Conservation (phyloP, 2,329 filamentous ascomycete genomes). For the Helicocarpus griseus region DNA sequence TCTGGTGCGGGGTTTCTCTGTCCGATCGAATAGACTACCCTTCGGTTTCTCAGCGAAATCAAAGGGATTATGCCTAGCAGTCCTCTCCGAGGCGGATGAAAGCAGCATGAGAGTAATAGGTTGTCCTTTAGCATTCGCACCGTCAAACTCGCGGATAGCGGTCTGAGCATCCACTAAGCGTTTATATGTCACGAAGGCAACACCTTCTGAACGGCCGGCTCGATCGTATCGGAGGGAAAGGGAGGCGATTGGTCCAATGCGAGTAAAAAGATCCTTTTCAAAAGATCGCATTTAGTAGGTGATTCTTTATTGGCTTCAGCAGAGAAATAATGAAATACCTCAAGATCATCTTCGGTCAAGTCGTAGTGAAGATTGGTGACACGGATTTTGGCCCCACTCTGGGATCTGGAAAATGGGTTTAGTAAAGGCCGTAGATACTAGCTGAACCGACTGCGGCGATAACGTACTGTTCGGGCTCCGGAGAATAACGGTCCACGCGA, state of each 20-base stretch:
- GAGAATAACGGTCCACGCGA: constrained; percentile 25
- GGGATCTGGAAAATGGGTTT: constrained; percentile 2
- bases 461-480: constrained; percentile 26
- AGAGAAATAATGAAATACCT: constrained; percentile 43
- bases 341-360: constrained; percentile 71
- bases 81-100: constrained; percentile 33
- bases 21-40: constrained; percentile 58
- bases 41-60: constrained; percentile 41
- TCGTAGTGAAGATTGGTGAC: constrained; percentile 93
- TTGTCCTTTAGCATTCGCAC: constrained; percentile 82
- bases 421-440: background rate
- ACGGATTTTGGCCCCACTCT: constrained; percentile 58
- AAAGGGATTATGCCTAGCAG: constrained; percentile 35
- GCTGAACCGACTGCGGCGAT: background rate
- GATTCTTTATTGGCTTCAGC: constrained; percentile 14
- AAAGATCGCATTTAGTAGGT: constrained; percentile 2
- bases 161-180: constrained; percentile 58
- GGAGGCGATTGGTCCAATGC: constrained; percentile 62
- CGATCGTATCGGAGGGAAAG: constrained; percentile 74
- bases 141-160: constrained; percentile 73
- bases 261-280: constrained; percentile 65
- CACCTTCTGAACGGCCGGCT: constrained; percentile 75
- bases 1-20: constrained; percentile 38
- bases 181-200: constrained; percentile 75
- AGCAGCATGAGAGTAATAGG: constrained; percentile 67